phyloP scores from a whole-genome alignment of 768 basidiomycete species.

The Mycena galericulata region DNA sequence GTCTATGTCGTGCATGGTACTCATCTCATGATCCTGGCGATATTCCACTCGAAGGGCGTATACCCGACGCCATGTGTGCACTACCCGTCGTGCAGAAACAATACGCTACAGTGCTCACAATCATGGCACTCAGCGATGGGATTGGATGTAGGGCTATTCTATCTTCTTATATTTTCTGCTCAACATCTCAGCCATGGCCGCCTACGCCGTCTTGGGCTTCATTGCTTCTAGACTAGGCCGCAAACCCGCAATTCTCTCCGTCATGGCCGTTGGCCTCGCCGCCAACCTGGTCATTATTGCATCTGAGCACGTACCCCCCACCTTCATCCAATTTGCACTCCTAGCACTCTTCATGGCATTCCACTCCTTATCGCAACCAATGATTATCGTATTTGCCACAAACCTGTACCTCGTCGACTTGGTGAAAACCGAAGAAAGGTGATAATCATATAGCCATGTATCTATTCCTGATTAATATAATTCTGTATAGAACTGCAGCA shows the following conservation, averaged over 20 bases:
- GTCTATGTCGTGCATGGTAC: conserved; percentile 25
- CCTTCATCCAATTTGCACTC: background rate
- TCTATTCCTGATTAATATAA: background rate
- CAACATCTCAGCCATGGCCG: conserved; percentile 14
- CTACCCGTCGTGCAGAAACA: conserved; percentile 19
- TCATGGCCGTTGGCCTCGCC: conserved; percentile 19
- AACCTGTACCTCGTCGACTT: conserved; percentile 28
- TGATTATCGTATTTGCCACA: conserved; percentile 20
- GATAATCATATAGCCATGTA: background rate
- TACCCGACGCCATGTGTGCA: conserved; percentile 25
- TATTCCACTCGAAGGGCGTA: conserved; percentile 7
- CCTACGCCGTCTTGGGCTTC: conserved; percentile 18
- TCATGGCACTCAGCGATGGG: conserved; percentile 25
- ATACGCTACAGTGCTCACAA: conserved; percentile 13
- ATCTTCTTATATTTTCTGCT: background rate
- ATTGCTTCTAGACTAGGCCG: conserved; percentile 18
- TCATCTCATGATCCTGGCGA: background rate
- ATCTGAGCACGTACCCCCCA: background rate
- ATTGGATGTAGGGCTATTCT: conserved; percentile 12
- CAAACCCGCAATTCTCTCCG: conserved; percentile 22
- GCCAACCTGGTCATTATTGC: conserved; percentile 20
- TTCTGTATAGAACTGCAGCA: conserved; percentile 8
- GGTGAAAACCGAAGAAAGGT: conserved; percentile 23
- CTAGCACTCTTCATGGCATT: conserved; percentile 23
- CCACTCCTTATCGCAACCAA: conserved; percentile 20